Evolutionary conservation across 2,329 filamentous ascomycete species (phyloP).

Genomic region (Ascochyta viciae-villosae): DNA sequence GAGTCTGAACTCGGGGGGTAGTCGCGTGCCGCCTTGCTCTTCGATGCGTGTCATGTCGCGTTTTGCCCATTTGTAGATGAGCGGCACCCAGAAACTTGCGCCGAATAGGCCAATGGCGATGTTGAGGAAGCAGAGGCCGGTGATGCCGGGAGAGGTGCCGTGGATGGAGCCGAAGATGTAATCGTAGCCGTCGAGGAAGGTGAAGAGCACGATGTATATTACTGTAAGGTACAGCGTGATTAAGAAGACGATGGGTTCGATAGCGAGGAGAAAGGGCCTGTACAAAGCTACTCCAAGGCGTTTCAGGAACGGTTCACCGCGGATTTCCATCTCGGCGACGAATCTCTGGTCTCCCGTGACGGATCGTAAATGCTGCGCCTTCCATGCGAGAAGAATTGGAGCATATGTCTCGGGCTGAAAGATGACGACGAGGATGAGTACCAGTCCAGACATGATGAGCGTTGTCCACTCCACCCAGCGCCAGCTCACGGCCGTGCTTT

Average conservation of each 20-base stretch:
- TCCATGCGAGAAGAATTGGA: slow-evolving; percentile 39
- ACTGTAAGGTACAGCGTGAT: slow-evolving; percentile 61
- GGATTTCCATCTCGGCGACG: slow-evolving; percentile 55
- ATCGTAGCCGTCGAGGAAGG: slow-evolving; percentile 60
- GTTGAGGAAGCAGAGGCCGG: slow-evolving; percentile 57
- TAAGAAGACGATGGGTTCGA: slow-evolving; percentile 55
- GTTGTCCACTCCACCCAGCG: slow-evolving; percentile 38
- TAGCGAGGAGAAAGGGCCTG: slow-evolving; percentile 54
- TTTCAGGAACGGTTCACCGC: slow-evolving; percentile 47
- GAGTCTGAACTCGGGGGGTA: slow-evolving; percentile 62
- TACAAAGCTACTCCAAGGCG: slow-evolving; percentile 49
- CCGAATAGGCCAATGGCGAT: slow-evolving; percentile 54
- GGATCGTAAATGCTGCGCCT: slow-evolving; percentile 41
- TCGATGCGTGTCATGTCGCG: slow-evolving; percentile 52
- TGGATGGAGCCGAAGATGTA: slow-evolving; percentile 61
- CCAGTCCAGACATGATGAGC: slow-evolving; percentile 30
- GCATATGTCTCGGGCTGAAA: slow-evolving; percentile 34
- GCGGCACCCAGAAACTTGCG: slow-evolving; percentile 50
- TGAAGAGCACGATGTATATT: slow-evolving; percentile 62
- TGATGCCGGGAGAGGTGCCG: slow-evolving; percentile 53
- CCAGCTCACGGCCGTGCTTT: slow-evolving; percentile 29
- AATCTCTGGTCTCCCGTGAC: slow-evolving; percentile 52
- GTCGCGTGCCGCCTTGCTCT: slow-evolving; percentile 46
- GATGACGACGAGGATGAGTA: slow-evolving; percentile 21
- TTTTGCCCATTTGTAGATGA: slow-evolving; percentile 56